Percentiles rank a stretch among this genome's conserved stretches.
phyloP scores from a whole-genome alignment of 2,329 filamentous ascomycete genomes.

The Ophiostoma triangulosporum region DNA sequence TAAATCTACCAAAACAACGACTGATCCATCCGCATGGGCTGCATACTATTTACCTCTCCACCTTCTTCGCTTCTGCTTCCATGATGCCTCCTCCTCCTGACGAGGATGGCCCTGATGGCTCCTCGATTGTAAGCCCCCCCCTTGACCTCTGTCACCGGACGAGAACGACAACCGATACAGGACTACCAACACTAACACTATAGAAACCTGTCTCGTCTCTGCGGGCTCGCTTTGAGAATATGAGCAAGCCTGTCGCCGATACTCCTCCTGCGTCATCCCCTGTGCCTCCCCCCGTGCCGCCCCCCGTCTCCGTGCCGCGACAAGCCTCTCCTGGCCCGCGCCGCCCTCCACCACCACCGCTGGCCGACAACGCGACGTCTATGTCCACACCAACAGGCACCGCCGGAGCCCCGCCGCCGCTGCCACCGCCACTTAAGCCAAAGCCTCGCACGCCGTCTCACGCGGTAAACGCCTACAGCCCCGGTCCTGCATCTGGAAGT shows the following conservation, averaged over 20 bases:
- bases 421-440: conserved; percentile 20
- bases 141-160: background rate
- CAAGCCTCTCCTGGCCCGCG: conserved; percentile 13
- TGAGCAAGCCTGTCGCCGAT: conserved; percentile 37
- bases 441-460: conserved; percentile 20
- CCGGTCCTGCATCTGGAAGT: too few species aligned
- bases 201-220: conserved; percentile 74
- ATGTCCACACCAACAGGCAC: background rate
- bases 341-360: conserved; percentile 19
- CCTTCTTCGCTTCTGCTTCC: conserved; percentile 13
- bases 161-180: background rate
- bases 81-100: conserved; percentile 31
- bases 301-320: background rate
- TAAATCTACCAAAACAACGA: background rate
- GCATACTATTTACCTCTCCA: background rate
- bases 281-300: conserved; percentile 5
- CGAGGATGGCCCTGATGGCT: conserved; percentile 56
- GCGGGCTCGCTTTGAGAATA: conserved; percentile 68
- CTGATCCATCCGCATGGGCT: background rate
- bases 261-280: background rate
- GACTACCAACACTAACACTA: background rate
- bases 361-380: conserved; percentile 21
- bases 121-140: conserved; percentile 49
- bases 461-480: too few species aligned
- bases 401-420: conserved; percentile 18